phyloP scores from a whole-genome alignment of 257 asterid species.

The Primulina huaijiensis region DNA sequence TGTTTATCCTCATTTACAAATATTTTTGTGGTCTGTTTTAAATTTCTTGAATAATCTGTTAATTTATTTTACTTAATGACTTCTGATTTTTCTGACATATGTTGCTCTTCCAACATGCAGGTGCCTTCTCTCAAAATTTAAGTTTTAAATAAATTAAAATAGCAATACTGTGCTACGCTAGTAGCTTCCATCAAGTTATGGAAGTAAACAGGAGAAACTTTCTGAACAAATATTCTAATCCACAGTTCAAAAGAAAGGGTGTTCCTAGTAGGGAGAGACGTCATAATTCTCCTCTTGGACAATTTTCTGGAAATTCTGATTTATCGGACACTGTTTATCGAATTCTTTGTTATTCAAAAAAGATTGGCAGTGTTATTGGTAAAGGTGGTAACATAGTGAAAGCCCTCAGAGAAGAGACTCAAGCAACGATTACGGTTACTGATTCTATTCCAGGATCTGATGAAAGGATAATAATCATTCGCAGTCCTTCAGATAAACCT shows the following conservation, averaged over 20 bases:
- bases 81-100: conserved; percentile 20
- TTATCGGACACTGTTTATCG: conserved; percentile 54
- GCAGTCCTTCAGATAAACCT: conserved; percentile 56
- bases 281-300: conserved; percentile 37
- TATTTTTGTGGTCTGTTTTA: neutral
- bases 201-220: conserved; percentile 49
- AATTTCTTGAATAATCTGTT: conserved; percentile 8
- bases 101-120: conserved; percentile 26
- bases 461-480: conserved; percentile 60
- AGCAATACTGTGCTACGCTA: conserved; percentile 11
- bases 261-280: conserved; percentile 49
- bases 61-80: conserved; percentile 19
- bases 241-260: conserved; percentile 60
- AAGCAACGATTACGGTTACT: conserved; percentile 72
- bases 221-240: conserved; percentile 42
- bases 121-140: conserved; percentile 22
- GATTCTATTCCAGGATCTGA: conserved; percentile 75
- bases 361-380: conserved; percentile 81
- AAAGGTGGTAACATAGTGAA: conserved; percentile 77
- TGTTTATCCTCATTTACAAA: neutral
- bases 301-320: conserved; percentile 40
- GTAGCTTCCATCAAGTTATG: conserved; percentile 36
- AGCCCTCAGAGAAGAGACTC: conserved; percentile 77
- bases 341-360: conserved; percentile 64
- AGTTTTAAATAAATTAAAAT: conserved; percentile 20